Evolutionary conservation across 139 green algal species (phyloP), one percentile per base, ranked within the genome.

Genomic region (Chloropicon primus): DNA sequence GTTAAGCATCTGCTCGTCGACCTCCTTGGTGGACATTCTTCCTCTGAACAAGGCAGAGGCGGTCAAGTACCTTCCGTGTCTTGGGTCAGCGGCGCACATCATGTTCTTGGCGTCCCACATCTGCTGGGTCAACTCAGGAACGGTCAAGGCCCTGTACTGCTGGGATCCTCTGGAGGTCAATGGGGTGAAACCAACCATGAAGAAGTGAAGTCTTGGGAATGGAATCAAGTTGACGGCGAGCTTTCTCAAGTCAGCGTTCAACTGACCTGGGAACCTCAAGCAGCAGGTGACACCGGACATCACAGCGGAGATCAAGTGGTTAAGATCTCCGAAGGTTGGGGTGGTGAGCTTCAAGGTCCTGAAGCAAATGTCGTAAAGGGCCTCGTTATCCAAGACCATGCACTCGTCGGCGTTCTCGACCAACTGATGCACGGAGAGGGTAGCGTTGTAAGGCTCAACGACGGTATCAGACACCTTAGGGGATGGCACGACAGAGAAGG

Each of bases 351-450:
- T 99, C 28, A 99, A 88, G 76, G 95, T 99, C 78, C 94, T 89
- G 93, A 98, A 99, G 93, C 95, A 99, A 82, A 99, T 99, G 89
- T 99, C 95, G 41, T 62, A 62, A 62, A 62, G 41, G 41, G 41
- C 41, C 41, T 62, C 41, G 41, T 62, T 62, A 79, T 97, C 92
- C 0, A 99, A 88, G 41, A 99, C 91, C 92, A 99, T 97, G 89
- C 95, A 98, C 90, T 99, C 96, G 77, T 99, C 96, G 25, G 96
- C 96, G 79, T 99, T 99, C 91, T 99, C 96, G 72, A 99, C 96
- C 85, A 99, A 87, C 89, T 97, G 96, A 85, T 99, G 96, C 2
- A 99, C 95, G 24, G 96, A 99, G 74, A 99, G 90, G 53, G 96
- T 99, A 80, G 95, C 96, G 81, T 99, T 99, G 92, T 99, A 99